Percentiles rank a stretch among this genome's conserved stretches.
Conservation (phyloP, 306 rosid genomes). For the Malus fusca region DNA sequence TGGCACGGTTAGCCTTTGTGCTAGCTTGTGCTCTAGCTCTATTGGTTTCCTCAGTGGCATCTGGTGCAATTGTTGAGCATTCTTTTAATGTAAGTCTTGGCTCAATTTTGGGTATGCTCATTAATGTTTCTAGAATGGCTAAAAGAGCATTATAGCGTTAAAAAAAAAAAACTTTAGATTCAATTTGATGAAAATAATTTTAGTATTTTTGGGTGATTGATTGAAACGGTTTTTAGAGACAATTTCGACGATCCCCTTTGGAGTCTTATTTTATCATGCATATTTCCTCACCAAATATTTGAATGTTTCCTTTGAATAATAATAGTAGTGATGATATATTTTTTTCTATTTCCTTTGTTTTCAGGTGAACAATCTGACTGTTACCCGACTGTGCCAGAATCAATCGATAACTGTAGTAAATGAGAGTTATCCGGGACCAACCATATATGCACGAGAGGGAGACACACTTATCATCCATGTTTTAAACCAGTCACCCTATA, state of each 20-base stretch:
- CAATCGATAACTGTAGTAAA: conserved; percentile 48
- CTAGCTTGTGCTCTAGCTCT: conserved; percentile 24
- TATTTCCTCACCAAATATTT: neutral
- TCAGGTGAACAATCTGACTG: conserved; percentile 35
- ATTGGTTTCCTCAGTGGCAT: conserved; percentile 31
- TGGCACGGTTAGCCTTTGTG: conserved; percentile 21
- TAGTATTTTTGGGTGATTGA: no score
- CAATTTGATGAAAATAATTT: no score
- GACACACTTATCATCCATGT: conserved; percentile 47
- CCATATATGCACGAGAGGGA: conserved; percentile 29
- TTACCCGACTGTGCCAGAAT: conserved; percentile 29
- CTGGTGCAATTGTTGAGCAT: conserved; percentile 44
- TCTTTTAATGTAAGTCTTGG: conserved; percentile 29
- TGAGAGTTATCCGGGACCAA: conserved; percentile 44
- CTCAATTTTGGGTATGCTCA: neutral
- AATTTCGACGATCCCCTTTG: no score
- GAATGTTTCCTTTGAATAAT: neutral
- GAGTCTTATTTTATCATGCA: no score
- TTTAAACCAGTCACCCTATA: conserved; percentile 41
- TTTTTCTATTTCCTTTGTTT: neutral
- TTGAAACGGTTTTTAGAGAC: no score
- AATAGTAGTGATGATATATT: neutral
- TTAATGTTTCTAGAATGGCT: no score
- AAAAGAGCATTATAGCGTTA: no score
- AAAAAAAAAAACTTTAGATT: no score